These are phyloP conservation scores for Paraurostyla sp. DNA, from an alignment of 73 alveolate genomes.

Conservation along the genomic window DNA sequence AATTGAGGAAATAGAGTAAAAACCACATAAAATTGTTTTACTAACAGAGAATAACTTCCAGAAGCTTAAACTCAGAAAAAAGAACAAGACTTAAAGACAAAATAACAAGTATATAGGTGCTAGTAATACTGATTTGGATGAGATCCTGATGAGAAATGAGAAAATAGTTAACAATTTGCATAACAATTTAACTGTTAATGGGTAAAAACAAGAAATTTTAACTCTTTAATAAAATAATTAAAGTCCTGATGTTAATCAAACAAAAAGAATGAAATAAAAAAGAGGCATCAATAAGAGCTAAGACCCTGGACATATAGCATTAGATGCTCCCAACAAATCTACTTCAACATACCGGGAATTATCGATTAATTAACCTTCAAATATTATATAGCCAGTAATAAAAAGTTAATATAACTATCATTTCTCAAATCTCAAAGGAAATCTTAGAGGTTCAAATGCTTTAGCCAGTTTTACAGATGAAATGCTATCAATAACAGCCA, in stretches of 20 bases:
- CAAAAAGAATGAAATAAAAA: background rate
- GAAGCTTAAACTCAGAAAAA: background rate
- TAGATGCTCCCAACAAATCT: background rate
- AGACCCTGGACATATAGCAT: background rate
- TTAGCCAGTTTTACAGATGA: background rate
- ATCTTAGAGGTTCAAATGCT: background rate
- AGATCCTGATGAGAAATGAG: slow-evolving; percentile 1
- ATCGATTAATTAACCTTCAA: background rate
- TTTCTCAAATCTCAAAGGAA: background rate
- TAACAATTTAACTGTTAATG: background rate
- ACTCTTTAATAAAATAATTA: background rate
- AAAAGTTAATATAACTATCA: background rate
- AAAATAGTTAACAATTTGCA: background rate
- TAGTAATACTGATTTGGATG: background rate
- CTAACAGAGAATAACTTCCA: background rate
- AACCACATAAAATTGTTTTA: background rate
- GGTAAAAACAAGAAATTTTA: slow-evolving; percentile 13
- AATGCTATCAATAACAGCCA: background rate
- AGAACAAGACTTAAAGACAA: background rate
- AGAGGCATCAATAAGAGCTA: slow-evolving; percentile 26
- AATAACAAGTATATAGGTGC: background rate
- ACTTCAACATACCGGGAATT: background rate
- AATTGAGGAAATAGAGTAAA: background rate
- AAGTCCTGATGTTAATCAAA: background rate
- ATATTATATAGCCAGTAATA: background rate